phyloP scores from a whole-genome alignment of 1,139 yeast species.

The Candida pseudoviswanathii region DNA sequence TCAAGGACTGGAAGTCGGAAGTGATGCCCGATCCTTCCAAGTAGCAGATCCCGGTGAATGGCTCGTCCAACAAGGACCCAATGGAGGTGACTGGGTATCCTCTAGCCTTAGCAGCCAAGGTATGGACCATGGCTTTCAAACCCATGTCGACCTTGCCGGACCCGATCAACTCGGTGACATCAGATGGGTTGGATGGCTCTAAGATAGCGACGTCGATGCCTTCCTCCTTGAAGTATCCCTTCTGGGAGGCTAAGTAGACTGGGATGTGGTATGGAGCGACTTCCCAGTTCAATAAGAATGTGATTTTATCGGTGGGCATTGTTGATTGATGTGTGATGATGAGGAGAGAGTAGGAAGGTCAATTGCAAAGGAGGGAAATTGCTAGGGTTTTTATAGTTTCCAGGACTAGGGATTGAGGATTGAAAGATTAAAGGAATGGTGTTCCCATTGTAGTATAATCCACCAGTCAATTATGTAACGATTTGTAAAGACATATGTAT shows the following conservation, averaged over 20 bases:
- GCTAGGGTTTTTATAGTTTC: not conserved
- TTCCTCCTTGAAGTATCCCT: slow-evolving; percentile 53
- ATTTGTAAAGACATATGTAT: not conserved
- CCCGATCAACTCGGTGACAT: slow-evolving; percentile 59
- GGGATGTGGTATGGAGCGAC: slow-evolving; percentile 62
- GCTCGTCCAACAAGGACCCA: slow-evolving; percentile 58
- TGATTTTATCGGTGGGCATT: slow-evolving; percentile 43
- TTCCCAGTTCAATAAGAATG: slow-evolving; percentile 59
- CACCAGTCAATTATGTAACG: slow-evolving; percentile 1
- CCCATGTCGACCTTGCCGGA: slow-evolving; percentile 62
- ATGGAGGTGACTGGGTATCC: slow-evolving; percentile 60
- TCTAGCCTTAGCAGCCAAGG: slow-evolving; percentile 61
- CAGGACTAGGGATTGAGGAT: not conserved
- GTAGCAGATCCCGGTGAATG: slow-evolving; percentile 58
- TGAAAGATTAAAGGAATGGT: not conserved
- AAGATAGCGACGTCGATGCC: slow-evolving; percentile 54
- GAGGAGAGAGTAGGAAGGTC: not conserved
- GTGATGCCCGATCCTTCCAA: slow-evolving; percentile 55
- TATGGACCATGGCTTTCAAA: slow-evolving; percentile 62
- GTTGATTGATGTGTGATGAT: not conserved
- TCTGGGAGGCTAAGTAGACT: slow-evolving; percentile 50
- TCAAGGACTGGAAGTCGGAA: slow-evolving; percentile 51
- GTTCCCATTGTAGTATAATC: not conserved
- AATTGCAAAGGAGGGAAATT: not conserved
- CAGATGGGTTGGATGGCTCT: slow-evolving; percentile 62